These are phyloP conservation scores for Hevea brasiliensis DNA, from an alignment of 345 rosid genomes.

Conservation along the genomic window DNA sequence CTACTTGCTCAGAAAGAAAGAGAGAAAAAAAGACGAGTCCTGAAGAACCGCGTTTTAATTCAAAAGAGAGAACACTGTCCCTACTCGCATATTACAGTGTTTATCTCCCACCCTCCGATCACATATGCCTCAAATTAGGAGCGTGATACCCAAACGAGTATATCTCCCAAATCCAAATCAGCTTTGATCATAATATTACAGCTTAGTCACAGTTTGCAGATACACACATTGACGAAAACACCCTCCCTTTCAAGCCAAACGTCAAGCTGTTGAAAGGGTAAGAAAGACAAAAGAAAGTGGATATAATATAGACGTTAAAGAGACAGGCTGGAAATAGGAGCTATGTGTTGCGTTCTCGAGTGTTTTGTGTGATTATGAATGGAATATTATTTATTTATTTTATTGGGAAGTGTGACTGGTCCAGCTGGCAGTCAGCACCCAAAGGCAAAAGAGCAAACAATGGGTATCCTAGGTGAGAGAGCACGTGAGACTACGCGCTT, in stretches of 20 bases:
- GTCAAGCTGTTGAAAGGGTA: too few species aligned
- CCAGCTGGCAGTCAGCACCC: conserved; percentile 31
- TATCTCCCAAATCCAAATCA: too few species aligned
- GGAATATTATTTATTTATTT: background rate
- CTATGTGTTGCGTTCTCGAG: too few species aligned
- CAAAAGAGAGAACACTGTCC: too few species aligned
- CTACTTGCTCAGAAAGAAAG: too few species aligned
- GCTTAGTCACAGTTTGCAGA: conserved; percentile 16
- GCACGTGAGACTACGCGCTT: conserved; percentile 29
- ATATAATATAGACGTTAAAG: background rate
- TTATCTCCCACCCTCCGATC: background rate
- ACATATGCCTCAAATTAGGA: background rate
- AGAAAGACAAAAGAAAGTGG: background rate
- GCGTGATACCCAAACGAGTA: background rate
- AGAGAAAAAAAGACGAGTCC: too few species aligned
- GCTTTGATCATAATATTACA: background rate
- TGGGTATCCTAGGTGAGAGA: conserved; percentile 33
- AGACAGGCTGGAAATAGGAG: conserved; percentile 34
- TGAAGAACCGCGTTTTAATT: too few species aligned
- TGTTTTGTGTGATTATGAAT: too few species aligned
- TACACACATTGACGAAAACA: background rate
- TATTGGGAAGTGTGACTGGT: conserved; percentile 19
- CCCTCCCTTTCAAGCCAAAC: background rate
- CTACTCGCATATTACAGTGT: background rate
- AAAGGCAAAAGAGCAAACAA: background rate